Evolutionary conservation across 1,139 yeast species (phyloP), one percentile per base, ranked within the genome.

Genomic region (Wickerhamomyces sp.): DNA sequence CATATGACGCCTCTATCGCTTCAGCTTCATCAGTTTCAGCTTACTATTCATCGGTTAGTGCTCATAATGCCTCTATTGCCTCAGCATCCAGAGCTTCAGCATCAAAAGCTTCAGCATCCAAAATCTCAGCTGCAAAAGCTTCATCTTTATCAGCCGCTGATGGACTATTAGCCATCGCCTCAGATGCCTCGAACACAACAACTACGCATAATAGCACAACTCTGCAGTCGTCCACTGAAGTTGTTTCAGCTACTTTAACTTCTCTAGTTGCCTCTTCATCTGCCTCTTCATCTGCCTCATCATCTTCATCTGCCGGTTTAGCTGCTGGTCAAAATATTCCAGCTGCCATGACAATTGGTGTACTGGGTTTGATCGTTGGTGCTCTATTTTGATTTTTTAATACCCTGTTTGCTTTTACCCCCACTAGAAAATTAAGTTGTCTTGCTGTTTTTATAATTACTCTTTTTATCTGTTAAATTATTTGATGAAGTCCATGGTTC

Each of bases 361-460:
- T 76, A 45, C 62, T 75, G 45, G 83, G 81, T 60, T 65, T 77
- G 51, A 69, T 75, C 40, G 63, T 72, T 55, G 79, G 78, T 54
- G 76, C 78, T 46, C 69, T 78, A 52, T 62, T 76, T 49, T 75
- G 67, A 62, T 27, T 37, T 35, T 39, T 29, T 6, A 29, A 29
- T 29, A 29, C 31, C 31, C 31, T 6, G 31, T 29, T 18, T 18
- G 23, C 23, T 18, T 18, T 18, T 18, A 18, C 23, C 23, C 23
- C 5, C 23, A 18, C 5, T 18, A 18, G 23, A 18, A 18, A 4
- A 41, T 41, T 39, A 26, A 30, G 36, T 36, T 37, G 39, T 23
- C 34, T 37, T 31, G 27, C 36, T 37, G 32, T 33, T 27, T 37
- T 35, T n/a, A 14, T 15, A 18, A 18, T 18, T 18, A 18, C 23